Conservation (phyloP, 148 eudicot species). For the Nepenthes mirabilis region DNA sequence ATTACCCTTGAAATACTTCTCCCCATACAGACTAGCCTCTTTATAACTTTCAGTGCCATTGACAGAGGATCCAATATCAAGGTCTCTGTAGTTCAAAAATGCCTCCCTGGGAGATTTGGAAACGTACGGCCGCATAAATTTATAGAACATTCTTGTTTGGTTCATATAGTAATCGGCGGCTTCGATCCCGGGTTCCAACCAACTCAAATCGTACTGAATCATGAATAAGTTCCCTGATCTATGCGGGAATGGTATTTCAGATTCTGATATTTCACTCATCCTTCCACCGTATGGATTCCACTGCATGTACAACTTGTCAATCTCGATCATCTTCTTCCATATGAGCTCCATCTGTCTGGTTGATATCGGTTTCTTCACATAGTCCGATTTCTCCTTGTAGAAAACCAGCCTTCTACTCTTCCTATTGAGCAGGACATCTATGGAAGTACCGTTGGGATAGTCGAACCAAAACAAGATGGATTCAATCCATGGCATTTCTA, state of each 20-base stretch:
- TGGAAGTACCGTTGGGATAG: conserved; percentile 12
- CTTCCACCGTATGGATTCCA: conserved; percentile 37
- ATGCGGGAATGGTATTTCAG: conserved; percentile 35
- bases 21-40: conserved; percentile 11
- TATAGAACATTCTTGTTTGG: conserved; percentile 8
- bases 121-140: conserved; percentile 21
- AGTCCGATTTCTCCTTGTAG: conserved; percentile 31
- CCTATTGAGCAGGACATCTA: conserved; percentile 13
- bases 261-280: conserved; percentile 23
- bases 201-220: conserved; percentile 17
- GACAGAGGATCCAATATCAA: conserved; percentile 24
- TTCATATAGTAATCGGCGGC: conserved; percentile 4
- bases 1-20: conserved; percentile 21
- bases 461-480: conserved; percentile 13
- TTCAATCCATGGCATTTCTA: conserved; percentile 23
- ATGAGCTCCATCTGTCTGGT: conserved; percentile 19
- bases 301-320: conserved; percentile 15
- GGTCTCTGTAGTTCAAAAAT: conserved; percentile 30
- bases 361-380: conserved; percentile 22
- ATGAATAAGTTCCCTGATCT: conserved; percentile 27
- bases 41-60: conserved; percentile 1
- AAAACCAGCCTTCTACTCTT: background rate
- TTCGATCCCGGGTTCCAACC: conserved; percentile 15
- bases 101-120: conserved; percentile 34
- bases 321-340: conserved; percentile 23